phyloP scores from a whole-genome alignment of 2,329 filamentous ascomycete genomes.

The Cladosporium sp. region DNA sequence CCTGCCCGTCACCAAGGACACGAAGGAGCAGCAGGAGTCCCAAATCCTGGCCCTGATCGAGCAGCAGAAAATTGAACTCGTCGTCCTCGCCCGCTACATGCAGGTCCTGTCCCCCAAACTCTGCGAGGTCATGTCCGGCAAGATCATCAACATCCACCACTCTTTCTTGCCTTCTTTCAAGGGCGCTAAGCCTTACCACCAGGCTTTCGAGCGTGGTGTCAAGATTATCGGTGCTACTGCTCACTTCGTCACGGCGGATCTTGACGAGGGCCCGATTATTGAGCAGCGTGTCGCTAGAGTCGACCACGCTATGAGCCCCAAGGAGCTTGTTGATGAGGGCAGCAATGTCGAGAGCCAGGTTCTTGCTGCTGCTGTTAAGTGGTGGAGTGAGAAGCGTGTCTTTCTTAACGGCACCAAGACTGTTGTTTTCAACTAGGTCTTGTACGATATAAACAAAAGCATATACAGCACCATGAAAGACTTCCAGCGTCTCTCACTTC shows the following conservation, averaged over 20 bases:
- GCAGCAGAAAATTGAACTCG: conserved; percentile 67
- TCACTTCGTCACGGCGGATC: conserved; percentile 78
- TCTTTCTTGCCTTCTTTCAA: conserved; percentile 83
- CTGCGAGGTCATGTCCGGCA: conserved; percentile 73
- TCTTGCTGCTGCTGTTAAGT: conserved; percentile 74
- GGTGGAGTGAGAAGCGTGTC: conserved; percentile 72
- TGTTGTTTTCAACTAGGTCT: conserved; percentile 61
- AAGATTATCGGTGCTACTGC: conserved; percentile 86
- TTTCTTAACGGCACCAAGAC: conserved; percentile 77
- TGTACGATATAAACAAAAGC: background rate
- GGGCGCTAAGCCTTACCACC: conserved; percentile 82
- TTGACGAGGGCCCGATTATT: conserved; percentile 84
- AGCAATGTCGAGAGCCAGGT: conserved; percentile 82
- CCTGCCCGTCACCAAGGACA: conserved; percentile 72
- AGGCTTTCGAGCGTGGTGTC: conserved; percentile 78
- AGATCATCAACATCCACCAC: conserved; percentile 91
- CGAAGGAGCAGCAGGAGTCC: conserved; percentile 68
- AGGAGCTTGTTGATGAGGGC: conserved; percentile 72
- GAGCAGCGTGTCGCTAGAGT: conserved; percentile 76
- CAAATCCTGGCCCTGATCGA: conserved; percentile 66
- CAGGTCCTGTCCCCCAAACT: conserved; percentile 72
- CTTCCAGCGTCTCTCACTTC: background rate
- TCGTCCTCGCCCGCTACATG: conserved; percentile 83
- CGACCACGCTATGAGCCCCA: conserved; percentile 70
- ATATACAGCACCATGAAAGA: background rate